Evolutionary conservation across 768 basidiomycete species (phyloP).

Genomic region (Lactarius evosmus): DNA sequence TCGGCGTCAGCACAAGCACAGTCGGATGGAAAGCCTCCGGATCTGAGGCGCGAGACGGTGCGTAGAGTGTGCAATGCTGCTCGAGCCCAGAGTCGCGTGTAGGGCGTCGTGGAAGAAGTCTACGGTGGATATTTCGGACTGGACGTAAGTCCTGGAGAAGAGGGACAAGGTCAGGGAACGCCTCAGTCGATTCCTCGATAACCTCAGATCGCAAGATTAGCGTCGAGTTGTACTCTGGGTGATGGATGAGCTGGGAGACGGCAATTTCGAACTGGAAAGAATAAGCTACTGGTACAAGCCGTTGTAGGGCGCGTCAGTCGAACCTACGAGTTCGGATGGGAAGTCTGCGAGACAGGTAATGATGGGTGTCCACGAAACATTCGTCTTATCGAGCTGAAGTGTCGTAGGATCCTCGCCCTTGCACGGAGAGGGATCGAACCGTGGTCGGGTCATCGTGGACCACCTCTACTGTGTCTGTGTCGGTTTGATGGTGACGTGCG

Average conservation of each 20-base stretch:
- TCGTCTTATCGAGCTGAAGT: not conserved
- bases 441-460: slow-evolving; percentile 17
- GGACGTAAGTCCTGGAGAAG: slow-evolving; percentile 39
- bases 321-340: slow-evolving; percentile 34
- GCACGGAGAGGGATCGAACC: slow-evolving; percentile 16
- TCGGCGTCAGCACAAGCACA: slow-evolving; percentile 57
- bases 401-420: not conserved
- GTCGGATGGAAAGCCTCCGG: slow-evolving; percentile 28
- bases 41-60: slow-evolving; percentile 27
- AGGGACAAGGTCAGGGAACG: slow-evolving; percentile 36
- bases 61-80: slow-evolving; percentile 77
- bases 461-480: no score
- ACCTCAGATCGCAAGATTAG: slow-evolving; percentile 84
- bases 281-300: not conserved
- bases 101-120: slow-evolving; percentile 74
- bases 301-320: not conserved
- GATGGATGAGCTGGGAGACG: slow-evolving; percentile 68
- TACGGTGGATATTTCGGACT: slow-evolving; percentile 58
- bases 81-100: slow-evolving; percentile 69
- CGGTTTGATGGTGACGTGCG: no score
- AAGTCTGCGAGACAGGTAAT: slow-evolving; percentile 36
- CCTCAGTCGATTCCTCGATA: slow-evolving; percentile 39
- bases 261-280: slow-evolving; percentile 67
- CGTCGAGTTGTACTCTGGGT: slow-evolving; percentile 92
- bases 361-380: slow-evolving; percentile 32